Conservation (phyloP, 495 filamentous ascomycete genomes). For the Darksidea phi region DNA sequence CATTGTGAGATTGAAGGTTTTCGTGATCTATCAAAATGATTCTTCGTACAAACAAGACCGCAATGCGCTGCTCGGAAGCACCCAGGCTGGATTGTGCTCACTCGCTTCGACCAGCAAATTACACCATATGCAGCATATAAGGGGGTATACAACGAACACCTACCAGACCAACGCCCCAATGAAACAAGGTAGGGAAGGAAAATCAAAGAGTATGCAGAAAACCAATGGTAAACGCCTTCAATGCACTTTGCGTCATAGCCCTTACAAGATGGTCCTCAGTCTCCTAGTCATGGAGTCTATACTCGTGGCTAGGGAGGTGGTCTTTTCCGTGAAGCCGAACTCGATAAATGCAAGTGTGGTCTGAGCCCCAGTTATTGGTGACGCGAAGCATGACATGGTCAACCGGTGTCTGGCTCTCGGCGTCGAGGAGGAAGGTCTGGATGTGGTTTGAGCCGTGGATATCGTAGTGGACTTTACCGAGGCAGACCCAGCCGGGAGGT, state of each 20-base stretch:
- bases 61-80: no score
- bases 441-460: conserved; percentile 46
- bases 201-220: no score
- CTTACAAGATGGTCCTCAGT: no score
- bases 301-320: background rate
- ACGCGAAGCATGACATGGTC: conserved; percentile 52
- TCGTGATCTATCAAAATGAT: no score
- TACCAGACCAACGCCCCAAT: no score
- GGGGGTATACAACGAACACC: background rate
- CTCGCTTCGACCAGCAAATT: no score
- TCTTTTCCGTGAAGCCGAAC: conserved; percentile 54
- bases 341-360: conserved; percentile 64
- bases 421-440: conserved; percentile 51
- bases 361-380: conserved; percentile 53
- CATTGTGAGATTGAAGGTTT: no score
- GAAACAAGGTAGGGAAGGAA: background rate
- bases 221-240: no score
- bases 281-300: background rate
- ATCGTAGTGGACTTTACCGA: conserved; percentile 56
- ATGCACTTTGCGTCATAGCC: no score
- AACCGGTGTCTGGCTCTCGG: conserved; percentile 44
- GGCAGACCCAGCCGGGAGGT: conserved; percentile 47
- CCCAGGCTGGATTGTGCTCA: no score
- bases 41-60: no score
- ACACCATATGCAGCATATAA: no score